Conservation (phyloP, 176 grass and related monocot species). For the Eragrostis curvula region DNA sequence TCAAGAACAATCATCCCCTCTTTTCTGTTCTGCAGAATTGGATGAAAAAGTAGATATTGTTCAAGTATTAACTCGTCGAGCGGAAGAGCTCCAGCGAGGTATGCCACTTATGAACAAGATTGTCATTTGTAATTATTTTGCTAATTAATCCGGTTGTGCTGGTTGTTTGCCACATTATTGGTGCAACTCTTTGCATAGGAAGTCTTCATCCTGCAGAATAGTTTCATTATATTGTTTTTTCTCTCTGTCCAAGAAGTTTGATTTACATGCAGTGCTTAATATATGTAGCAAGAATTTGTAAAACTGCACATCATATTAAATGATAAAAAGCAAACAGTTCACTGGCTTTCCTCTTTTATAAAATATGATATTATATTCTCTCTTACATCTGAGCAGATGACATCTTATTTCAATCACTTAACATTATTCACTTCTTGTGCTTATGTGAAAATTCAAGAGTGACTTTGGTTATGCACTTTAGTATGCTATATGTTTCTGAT, state of each 20-base stretch:
- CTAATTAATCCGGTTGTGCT: constrained; percentile 11
- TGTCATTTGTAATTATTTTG: not conserved
- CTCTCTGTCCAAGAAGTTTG: constrained; percentile 20
- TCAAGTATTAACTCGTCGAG: constrained; percentile 57
- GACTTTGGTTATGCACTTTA: no score
- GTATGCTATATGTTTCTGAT: not conserved
- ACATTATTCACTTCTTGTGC: not conserved
- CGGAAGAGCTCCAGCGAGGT: constrained; percentile 85
- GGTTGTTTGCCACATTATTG: not conserved
- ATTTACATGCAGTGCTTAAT: constrained; percentile 1
- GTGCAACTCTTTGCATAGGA: constrained; percentile 18
- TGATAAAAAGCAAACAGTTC: not conserved
- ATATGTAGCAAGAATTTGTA: not conserved
- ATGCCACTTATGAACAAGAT: constrained; percentile 31
- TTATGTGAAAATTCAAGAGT: not conserved
- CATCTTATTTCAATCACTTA: not conserved
- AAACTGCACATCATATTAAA: constrained; percentile 22
- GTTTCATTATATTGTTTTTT: not conserved
- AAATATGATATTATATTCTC: not conserved
- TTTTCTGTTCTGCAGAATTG: constrained; percentile 51
- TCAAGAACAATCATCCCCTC: constrained; percentile 22
- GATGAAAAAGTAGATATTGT: constrained; percentile 53
- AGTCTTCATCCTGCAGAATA: constrained; percentile 15
- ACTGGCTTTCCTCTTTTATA: not conserved
- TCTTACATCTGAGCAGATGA: constrained; percentile 22